Evolutionary conservation across 805 yeast genomes (phyloP), one percentile per base, ranked within the genome.

Genomic region (Teunomyces pallodes): DNA sequence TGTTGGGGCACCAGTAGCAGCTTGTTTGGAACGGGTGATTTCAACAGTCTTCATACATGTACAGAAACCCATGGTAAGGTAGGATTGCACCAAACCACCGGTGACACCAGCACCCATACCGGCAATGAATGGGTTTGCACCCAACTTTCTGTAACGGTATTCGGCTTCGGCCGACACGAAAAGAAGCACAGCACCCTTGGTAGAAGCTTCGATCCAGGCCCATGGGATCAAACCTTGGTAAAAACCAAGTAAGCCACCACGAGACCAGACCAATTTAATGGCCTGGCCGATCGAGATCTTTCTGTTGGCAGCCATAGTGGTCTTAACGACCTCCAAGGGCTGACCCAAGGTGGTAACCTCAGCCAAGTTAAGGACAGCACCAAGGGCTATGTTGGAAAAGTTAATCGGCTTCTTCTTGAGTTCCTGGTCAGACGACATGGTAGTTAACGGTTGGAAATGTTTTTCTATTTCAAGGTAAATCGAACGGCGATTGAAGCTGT

Each of bases 121-220:
- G 10, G 94, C 80, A 28, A 82, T 76, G 59, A 94, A 90, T 53
- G 86, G 81, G 49, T 52, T 57, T 75, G 79, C 51, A 45, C 96
- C 95, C 16, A 85, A 50, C 30, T 66, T 69, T 60, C 77, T 83
- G 59, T 84, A 82, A 43, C 79, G 80, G 67, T 88, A 89, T 70
- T 94, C 98, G 45, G 90, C 87, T 65, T 94, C 98, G 41, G 95
- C 83, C 41, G 96, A 86, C 30, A 90, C 97, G 60, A 94, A 94
- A 57, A 94, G 76, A 48, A 94, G 76, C 6, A 91, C 96, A 4
- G 98, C 97, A 66, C 99, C 99, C 69, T 94, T 94, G 32, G 99
- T 94, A n/a, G 96, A 87, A 8, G 97, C 99, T 70, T 92, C 99
- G 58, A 94, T 87, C 97, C 98, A 91, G 5, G 98, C 99, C 99